Evolutionary conservation across 257 asterid genomes (phyloP), one percentile per base, ranked within the genome.

Genomic region (Plantago elongata): DNA sequence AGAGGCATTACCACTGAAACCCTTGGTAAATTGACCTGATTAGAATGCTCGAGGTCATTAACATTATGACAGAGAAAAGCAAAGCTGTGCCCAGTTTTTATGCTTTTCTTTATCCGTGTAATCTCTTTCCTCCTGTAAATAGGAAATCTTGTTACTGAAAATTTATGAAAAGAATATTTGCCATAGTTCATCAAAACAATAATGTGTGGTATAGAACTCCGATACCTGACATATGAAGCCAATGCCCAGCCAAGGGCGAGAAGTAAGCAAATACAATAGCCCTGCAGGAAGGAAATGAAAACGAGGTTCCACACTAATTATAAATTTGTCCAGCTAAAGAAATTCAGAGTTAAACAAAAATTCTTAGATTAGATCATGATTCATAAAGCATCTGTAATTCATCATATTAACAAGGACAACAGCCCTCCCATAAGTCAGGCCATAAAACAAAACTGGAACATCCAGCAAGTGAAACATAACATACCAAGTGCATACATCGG

Each of bases 211-310:
- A 27, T 51, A 64, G 51, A 49, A 61, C 57, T 52, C 14, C 0
- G 61, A 37, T 83, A 89, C 99, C 99, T 93, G 75, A 93, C 96
- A 73, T 70, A 81, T 52, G 97, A 83, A 74, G 99, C 99, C 75
- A 78, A 72, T 66, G 73, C 83, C 99, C 99, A 93, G 67, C 99
- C 99, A 85, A 85, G 85, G 64, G 96, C 96, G 65, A 93, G 97
- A 63, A 65, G 2, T 66, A 89, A 79, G 84, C 96, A 85, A 64
- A 93, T 89, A 9, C 65, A 10, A 72, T 71, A 85, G 62, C 99
- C 99, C 99, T 93, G 87, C 71, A 78, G 58, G 62, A 54, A 74
- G 45, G 61, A 58, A 61, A 1, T 67, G 17, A 70, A 58, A 61
- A 1, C 67, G 14, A 70, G 10, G 61, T 56, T 61, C 45, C 13